Evolutionary conservation across 139 green algal species (phyloP), one percentile per base, ranked within the genome.

Genomic region (Micractinium conductrix): DNA sequence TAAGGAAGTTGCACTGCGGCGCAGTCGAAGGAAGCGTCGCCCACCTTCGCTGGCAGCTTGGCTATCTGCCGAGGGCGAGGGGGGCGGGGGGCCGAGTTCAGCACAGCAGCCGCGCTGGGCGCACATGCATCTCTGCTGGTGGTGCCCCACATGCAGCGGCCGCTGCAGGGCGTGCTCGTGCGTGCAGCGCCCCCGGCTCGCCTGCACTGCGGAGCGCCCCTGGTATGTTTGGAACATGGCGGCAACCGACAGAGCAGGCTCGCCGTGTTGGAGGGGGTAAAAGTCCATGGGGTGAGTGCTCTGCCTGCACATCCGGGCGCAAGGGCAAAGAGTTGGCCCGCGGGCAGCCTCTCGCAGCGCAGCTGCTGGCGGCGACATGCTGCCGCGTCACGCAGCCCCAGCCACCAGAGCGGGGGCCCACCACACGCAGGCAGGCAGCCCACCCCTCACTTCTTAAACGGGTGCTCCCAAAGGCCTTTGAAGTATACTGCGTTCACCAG

Each of bases 401-500:
- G n/a, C n/a, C n/a, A n/a, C n/a, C n/a, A n/a, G n/a, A n/a, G n/a
- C n/a, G n/a, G n/a, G n/a, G n/a, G n/a, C n/a, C n/a, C n/a, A n/a
- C n/a, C n/a, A n/a, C n/a, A n/a, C n/a, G n/a, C n/a, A n/a, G n/a
- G n/a, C n/a, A n/a, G n/a, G n/a, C n/a, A n/a, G n/a, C n/a, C n/a
- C n/a, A n/a, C n/a, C n/a, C n/a, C 81, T 73, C 55, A 84, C 74
- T 89, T 87, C 4, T 85, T 80, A n/a, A 89, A 89, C 26, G 30
- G 60, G 28, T 74, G n/a, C 55, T 53, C 33, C 86, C 86, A 89
- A 4, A 85, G 38, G 4, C 86, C 86, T 44, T 89, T 89, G 80
- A 89, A 89, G 43, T 89, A 89, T 17, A 89, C 35, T 10, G 86
- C 86, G 50, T 89, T 89, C 45, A 89, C 42, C 9, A 89, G 74